Conservation (phyloP, 2,329 filamentous ascomycete species). For the Aaosphaeria pasadenensis region DNA sequence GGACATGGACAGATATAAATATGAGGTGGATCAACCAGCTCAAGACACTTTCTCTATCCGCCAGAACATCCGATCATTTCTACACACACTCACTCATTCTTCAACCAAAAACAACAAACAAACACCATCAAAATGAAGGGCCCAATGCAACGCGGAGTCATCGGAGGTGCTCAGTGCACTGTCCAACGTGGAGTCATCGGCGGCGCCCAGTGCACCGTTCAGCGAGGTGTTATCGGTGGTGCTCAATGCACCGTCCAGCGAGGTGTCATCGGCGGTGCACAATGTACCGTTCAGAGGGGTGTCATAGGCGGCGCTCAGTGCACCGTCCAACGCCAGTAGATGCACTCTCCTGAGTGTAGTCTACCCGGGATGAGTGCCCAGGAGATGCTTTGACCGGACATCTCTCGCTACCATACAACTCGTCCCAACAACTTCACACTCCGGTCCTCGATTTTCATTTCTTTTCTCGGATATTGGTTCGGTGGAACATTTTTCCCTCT, state of each 20-base stretch:
- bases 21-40: background rate
- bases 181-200: constrained; percentile 1
- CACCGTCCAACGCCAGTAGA: background rate
- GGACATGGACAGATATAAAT: no score
- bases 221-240: constrained; percentile 1
- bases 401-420: no score
- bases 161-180: constrained; percentile 1
- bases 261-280: background rate
- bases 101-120: constrained; percentile 3
- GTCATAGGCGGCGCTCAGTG: constrained; percentile 1
- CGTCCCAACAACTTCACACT: no score
- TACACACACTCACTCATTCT: constrained; percentile 9
- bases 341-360: no score
- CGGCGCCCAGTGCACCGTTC: constrained; percentile 5
- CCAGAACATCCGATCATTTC: constrained; percentile 17
- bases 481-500: no score
- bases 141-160: constrained; percentile 1
- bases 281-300: constrained; percentile 4
- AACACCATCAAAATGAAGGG: constrained; percentile 13
- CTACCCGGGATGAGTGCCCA: no score
- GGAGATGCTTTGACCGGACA: no score
- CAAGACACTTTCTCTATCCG: background rate
- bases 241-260: constrained; percentile 6
- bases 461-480: no score
- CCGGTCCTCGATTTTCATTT: no score